Evolutionary conservation across 2,329 filamentous ascomycete genomes (phyloP).

Genomic region (Alternaria tenuissima): DNA sequence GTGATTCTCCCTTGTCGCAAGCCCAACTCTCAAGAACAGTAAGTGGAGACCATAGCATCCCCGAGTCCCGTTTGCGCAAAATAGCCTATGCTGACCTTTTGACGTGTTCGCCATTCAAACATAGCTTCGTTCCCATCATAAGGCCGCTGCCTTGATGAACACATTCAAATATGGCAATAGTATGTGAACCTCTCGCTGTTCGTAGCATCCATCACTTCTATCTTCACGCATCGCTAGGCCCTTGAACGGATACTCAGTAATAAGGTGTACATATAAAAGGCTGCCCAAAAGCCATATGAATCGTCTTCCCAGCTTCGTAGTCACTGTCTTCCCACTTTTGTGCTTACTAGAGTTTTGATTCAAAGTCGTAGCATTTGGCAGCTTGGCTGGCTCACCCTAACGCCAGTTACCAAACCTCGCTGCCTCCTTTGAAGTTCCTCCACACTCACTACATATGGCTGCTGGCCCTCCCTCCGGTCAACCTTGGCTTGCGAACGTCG

Average conservation of each 20-base stretch:
- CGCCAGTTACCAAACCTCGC: neutral
- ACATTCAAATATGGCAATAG: neutral
- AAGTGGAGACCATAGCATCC: no score
- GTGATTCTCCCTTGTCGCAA: neutral
- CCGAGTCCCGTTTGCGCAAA: neutral
- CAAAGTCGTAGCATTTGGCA: neutral
- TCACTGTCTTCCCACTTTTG: neutral
- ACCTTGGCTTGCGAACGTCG: slow-evolving; percentile 41
- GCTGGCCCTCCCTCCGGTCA: slow-evolving; percentile 37
- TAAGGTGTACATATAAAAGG: slow-evolving; percentile 7
- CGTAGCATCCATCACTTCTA: slow-evolving; percentile 10
- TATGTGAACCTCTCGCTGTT: slow-evolving; percentile 17
- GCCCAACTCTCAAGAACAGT: neutral
- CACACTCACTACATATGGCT: slow-evolving; percentile 28
- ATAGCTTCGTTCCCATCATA: slow-evolving; percentile 1
- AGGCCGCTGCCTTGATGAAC: neutral
- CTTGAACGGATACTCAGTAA: neutral
- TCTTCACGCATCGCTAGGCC: slow-evolving; percentile 24
- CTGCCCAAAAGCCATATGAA: neutral
- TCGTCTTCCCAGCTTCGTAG: neutral
- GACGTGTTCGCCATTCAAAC: slow-evolving; percentile 20
- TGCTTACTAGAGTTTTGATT: neutral
- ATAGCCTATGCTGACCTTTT: neutral
- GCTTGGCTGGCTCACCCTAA: neutral
- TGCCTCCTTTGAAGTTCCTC: neutral